phyloP scores from a whole-genome alignment of 805 yeast species.

The Kodamaea jinghongensis region DNA sequence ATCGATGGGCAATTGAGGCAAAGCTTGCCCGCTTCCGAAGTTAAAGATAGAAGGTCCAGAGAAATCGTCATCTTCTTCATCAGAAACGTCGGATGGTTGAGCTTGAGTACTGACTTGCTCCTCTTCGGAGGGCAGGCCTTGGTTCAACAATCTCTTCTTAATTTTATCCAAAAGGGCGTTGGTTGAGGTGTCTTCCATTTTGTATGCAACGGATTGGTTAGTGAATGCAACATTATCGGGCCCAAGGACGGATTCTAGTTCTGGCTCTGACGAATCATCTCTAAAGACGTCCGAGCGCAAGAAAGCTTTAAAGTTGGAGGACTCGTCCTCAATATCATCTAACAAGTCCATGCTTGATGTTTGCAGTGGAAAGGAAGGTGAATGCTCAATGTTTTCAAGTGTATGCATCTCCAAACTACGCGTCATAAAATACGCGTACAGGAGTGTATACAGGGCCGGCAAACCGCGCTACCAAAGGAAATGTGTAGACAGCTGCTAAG shows the following conservation, averaged over 20 bases:
- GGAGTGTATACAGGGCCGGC: neutral
- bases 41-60: slow-evolving; percentile 10
- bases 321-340: slow-evolving; percentile 11
- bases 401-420: no score
- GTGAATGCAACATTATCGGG: slow-evolving; percentile 1
- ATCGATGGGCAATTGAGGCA: slow-evolving; percentile 35
- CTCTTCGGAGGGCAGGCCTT: neutral
- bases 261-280: neutral
- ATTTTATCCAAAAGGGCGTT: slow-evolving; percentile 6
- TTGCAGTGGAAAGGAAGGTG: neutral
- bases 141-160: slow-evolving; percentile 6
- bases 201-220: slow-evolving; percentile 1
- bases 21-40: slow-evolving; percentile 14
- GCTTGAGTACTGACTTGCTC: neutral
- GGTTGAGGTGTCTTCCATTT: neutral
- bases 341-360: slow-evolving; percentile 12
- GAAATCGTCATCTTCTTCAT: slow-evolving; percentile 4
- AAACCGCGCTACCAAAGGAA: no score
- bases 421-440: neutral
- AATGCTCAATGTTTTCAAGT: no score
- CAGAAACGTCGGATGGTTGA: neutral
- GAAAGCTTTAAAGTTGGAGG: slow-evolving; percentile 4
- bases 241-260: slow-evolving; percentile 1
- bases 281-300: neutral
- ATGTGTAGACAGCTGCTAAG: no score